Base-by-base conservation (phyloP, 306 rosid species). In the Prunus mira region DNA sequence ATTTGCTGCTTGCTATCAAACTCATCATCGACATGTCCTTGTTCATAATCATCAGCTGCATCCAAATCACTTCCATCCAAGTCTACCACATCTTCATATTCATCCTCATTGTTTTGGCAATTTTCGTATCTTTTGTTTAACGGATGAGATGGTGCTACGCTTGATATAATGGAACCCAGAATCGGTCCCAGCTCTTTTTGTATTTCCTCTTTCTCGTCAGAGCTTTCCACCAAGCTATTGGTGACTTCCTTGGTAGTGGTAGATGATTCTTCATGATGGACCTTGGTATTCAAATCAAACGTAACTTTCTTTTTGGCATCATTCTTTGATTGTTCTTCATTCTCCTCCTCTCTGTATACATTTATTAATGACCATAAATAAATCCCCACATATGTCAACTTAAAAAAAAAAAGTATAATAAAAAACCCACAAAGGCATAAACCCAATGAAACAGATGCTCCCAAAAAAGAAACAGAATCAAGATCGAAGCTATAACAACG, bases 321-420 rank as follows among this genome's bases (percentile, higher is more conserved):
- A n/a, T n/a, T 19, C 30, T 55, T 74, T 45, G 79, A 51, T 83
- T 79, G 69, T 41, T 79, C 76, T 81, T 76, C 86, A 73, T 57
- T 67, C 65, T 68, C 74, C 30, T 65, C 82, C 30, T 65, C 82
- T 72, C 96, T 91, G 84, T 70, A 63, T 20, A 62, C 50, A 74
- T 43, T 63, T 32, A 56, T 43, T 54, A 7, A 74, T 43, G 20
- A 50, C 32, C 43, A 77, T 61, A 20, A 38, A 77, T 12, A 55
- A 24, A 41, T 20, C 15, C 67, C 28, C 46, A 61, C 55, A 17
- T 5, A 38, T 38, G 41, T 34, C 41, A 34, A 34, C 41, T 34
- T 34, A 0, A 0, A 34, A 34, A 34, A 34, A 34, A 34, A 34
- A 34, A 0, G 38, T 4, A 68, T 5, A 50, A 30, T 51, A 43